A percentile compares a stretch with the other conserved stretches of the same genome.
Evolutionary conservation across 2,329 filamentous ascomycete species (phyloP).

Genomic region (Pezicula radicicola): DNA sequence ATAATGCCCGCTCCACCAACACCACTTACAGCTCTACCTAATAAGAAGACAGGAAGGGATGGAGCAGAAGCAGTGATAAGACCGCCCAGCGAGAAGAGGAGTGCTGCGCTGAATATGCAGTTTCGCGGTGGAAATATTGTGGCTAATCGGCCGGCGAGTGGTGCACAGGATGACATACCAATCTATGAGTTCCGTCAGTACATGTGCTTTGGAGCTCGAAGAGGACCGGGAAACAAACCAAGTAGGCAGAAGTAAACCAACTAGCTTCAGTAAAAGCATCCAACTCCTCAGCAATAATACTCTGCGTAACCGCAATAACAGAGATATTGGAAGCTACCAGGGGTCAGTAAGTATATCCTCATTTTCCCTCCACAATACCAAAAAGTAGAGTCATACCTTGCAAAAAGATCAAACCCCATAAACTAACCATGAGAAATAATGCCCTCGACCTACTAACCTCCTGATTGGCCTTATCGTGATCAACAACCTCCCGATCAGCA

Average conservation of each 20-base stretch:
- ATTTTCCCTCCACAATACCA: background rate
- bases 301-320: slow-evolving; percentile 78
- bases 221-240: slow-evolving; percentile 38
- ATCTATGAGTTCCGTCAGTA: slow-evolving; percentile 36
- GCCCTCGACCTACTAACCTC: no score
- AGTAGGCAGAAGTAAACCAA: slow-evolving; percentile 80
- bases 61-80: slow-evolving; percentile 60
- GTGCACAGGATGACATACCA: slow-evolving; percentile 55
- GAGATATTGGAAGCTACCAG: slow-evolving; percentile 62
- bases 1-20: slow-evolving; percentile 69
- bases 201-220: background rate
- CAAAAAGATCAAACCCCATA: slow-evolving; percentile 48
- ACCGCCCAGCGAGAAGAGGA: slow-evolving; percentile 58
- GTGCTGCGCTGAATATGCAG: slow-evolving; percentile 61
- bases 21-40: slow-evolving; percentile 66
- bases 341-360: slow-evolving; percentile 1
- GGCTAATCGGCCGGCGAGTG: slow-evolving; percentile 68
- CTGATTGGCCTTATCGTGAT: no score
- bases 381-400: slow-evolving; percentile 42
- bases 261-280: slow-evolving; percentile 69
- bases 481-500: no score
- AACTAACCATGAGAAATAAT: no score
- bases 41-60: slow-evolving; percentile 60
- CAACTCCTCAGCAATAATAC: slow-evolving; percentile 70
- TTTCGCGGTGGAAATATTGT: slow-evolving; percentile 69